Percentiles rank a stretch among this genome's conserved stretches.
Conservation (phyloP, 2,329 filamentous ascomycete species). For the Pyrenophora teres region DNA sequence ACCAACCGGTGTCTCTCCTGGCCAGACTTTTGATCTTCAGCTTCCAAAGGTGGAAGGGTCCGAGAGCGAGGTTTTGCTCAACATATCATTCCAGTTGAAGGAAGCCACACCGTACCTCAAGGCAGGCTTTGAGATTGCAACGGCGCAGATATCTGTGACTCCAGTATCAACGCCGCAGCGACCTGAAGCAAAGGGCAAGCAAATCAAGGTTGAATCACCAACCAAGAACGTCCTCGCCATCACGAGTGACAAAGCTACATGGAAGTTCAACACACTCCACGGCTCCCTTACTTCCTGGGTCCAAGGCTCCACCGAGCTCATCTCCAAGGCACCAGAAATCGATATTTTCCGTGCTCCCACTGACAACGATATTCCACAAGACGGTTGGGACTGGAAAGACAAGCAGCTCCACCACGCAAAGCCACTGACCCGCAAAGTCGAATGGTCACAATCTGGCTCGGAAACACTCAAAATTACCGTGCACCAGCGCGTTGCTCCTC, state of each 20-base stretch:
- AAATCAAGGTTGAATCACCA: slow-evolving; percentile 35
- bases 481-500: slow-evolving; percentile 60
- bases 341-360: slow-evolving; percentile 68
- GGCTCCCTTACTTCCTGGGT: slow-evolving; percentile 52
- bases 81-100: slow-evolving; percentile 42
- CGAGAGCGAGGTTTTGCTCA: slow-evolving; percentile 24
- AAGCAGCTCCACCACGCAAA: slow-evolving; percentile 36
- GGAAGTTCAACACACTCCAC: slow-evolving; percentile 58
- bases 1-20: slow-evolving; percentile 31
- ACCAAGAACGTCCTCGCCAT: slow-evolving; percentile 31
- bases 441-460: slow-evolving; percentile 42
- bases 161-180: slow-evolving; percentile 14
- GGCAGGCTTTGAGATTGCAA: slow-evolving; percentile 46
- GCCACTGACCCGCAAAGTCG: slow-evolving; percentile 33
- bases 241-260: slow-evolving; percentile 42
- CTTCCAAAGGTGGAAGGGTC: slow-evolving; percentile 23
- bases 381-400: slow-evolving; percentile 62
- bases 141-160: slow-evolving; percentile 37
- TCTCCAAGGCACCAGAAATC: slow-evolving; percentile 47
- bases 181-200: slow-evolving; percentile 50
- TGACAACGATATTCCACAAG: slow-evolving; percentile 64
- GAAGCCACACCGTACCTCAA: slow-evolving; percentile 37
- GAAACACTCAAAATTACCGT: slow-evolving; percentile 47
- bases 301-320: slow-evolving; percentile 38
- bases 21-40: slow-evolving; percentile 32